Conservation (phyloP, 1,284 basidiomycete species). For the Boletus holoroseus region DNA sequence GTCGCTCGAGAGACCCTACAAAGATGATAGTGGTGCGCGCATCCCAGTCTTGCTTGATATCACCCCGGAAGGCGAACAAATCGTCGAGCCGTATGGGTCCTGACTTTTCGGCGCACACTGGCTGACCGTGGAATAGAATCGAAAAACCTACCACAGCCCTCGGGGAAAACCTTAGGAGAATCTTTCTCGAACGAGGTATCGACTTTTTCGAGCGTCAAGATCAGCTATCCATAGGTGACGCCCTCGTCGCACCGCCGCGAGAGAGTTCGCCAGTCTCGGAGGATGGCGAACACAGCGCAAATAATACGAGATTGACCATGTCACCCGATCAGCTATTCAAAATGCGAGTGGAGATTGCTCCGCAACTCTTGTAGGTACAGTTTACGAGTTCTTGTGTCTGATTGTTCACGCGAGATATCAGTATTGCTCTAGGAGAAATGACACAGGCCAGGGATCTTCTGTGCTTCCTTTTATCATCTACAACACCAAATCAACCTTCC, state of each 20-base stretch:
- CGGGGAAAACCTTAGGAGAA: conserved; percentile 58
- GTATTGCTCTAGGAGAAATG: conserved; percentile 73
- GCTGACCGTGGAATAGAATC: conserved; percentile 38
- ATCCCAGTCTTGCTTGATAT: conserved; percentile 67
- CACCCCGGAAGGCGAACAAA: conserved; percentile 56
- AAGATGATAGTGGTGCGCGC: conserved; percentile 59
- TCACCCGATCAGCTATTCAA: conserved; percentile 66
- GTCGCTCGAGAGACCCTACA: conserved; percentile 72
- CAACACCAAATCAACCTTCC: conserved; percentile 26
- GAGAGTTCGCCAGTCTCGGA: conserved; percentile 25
- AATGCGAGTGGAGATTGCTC: conserved; percentile 65
- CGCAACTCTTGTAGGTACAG: conserved; percentile 59
- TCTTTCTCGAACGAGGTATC: conserved; percentile 64
- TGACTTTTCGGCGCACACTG: conserved; percentile 12
- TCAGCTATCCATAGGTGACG: conserved; percentile 25
- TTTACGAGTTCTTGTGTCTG: neutral
- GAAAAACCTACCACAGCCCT: conserved; percentile 49
- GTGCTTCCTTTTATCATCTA: conserved; percentile 46
- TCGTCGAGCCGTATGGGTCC: conserved; percentile 60
- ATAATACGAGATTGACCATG: conserved; percentile 45
- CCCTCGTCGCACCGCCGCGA: conserved; percentile 22
- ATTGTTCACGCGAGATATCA: conserved; percentile 32
- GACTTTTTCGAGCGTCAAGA: conserved; percentile 67
- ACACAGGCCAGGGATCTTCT: conserved; percentile 66
- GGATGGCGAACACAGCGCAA: conserved; percentile 30